phyloP scores from a whole-genome alignment of 2,329 filamentous ascomycete genomes.

The Claviceps maximensis region DNA sequence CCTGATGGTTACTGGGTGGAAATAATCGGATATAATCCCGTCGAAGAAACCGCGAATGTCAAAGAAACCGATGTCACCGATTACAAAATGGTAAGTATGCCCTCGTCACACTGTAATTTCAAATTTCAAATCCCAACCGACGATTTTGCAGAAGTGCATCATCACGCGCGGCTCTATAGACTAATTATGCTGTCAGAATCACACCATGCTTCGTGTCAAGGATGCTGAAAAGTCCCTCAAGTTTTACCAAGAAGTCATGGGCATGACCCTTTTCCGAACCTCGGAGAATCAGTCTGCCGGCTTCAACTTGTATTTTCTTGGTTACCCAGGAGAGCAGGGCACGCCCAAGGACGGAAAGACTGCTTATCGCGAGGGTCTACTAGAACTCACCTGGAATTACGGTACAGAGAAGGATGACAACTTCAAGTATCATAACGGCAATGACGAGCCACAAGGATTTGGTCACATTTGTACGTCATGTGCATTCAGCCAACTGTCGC shows the following conservation, averaged over 20 bases:
- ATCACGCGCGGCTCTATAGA: too few species aligned
- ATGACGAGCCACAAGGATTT: slow-evolving; percentile 82
- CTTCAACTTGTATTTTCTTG: slow-evolving; percentile 91
- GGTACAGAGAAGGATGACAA: slow-evolving; percentile 72
- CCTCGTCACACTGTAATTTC: too few species aligned
- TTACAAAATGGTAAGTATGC: slow-evolving; percentile 51
- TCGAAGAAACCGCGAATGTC: slow-evolving; percentile 60
- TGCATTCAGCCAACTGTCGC: background rate
- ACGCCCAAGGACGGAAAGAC: slow-evolving; percentile 39
- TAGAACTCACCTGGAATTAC: slow-evolving; percentile 81
- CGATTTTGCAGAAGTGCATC: background rate
- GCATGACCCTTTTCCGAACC: slow-evolving; percentile 72
- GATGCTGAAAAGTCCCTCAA: slow-evolving; percentile 58
- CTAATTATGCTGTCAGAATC: slow-evolving; percentile 42
- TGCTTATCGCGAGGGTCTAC: slow-evolving; percentile 63
- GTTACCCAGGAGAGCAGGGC: slow-evolving; percentile 51
- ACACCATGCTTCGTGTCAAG: slow-evolving; percentile 94
- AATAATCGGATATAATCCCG: slow-evolving; percentile 57
- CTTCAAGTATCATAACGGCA: slow-evolving; percentile 87
- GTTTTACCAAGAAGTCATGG: slow-evolving; percentile 76
- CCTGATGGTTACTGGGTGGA: slow-evolving; percentile 84
- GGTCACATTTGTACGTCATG: slow-evolving; percentile 68
- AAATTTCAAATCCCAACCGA: too few species aligned
- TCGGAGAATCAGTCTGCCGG: slow-evolving; percentile 53
- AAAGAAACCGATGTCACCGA: slow-evolving; percentile 59